Conservation (phyloP, 2,329 filamentous ascomycete genomes). For the Ploettnerulaceae sp. region DNA sequence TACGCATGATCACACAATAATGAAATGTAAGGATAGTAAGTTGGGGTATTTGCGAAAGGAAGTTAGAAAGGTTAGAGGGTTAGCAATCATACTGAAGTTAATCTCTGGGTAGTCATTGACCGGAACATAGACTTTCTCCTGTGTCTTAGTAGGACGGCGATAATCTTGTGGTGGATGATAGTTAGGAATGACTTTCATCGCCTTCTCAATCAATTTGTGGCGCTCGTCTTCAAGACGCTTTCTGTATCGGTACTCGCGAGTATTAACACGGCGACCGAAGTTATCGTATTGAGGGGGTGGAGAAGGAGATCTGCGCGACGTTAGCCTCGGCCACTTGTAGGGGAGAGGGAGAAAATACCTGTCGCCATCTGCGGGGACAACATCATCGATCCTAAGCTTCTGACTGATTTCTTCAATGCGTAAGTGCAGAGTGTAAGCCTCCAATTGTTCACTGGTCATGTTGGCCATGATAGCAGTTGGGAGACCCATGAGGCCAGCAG, state of each 20-base stretch:
- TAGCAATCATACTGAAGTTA: slow-evolving; percentile 99
- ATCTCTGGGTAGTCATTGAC: slow-evolving; percentile 99
- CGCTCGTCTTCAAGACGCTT: slow-evolving; percentile 98
- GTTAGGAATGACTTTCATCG: slow-evolving; percentile 99
- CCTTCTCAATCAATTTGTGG: slow-evolving; percentile 97
- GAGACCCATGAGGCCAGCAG: slow-evolving; percentile 93
- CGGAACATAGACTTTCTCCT: slow-evolving; percentile 99
- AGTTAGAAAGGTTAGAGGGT: slow-evolving; percentile 84
- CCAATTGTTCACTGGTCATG: slow-evolving; percentile 97
- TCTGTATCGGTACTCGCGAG: slow-evolving; percentile 95
- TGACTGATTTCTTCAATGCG: slow-evolving; percentile 99
- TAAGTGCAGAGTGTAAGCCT: slow-evolving; percentile 92
- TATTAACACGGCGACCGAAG: slow-evolving; percentile 98
- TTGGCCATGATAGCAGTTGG: slow-evolving; percentile 94
- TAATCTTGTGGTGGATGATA: slow-evolving; percentile 99
- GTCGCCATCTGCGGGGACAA: slow-evolving; percentile 93
- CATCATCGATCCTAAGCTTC: slow-evolving; percentile 98
- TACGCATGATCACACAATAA: slow-evolving; percentile 37
- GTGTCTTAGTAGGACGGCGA: slow-evolving; percentile 97
- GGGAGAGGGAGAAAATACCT: slow-evolving; percentile 55
- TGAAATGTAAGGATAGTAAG: slow-evolving; percentile 33
- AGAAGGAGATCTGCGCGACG: slow-evolving; percentile 72
- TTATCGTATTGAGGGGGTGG: slow-evolving; percentile 98
- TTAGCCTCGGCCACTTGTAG: slow-evolving; percentile 14
- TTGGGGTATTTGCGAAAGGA: slow-evolving; percentile 34